Percentiles rank a stretch among this genome's conserved stretches.
Evolutionary conservation across 768 basidiomycete genomes (phyloP).

Genomic region (Lepiota brunneoincarnata): DNA sequence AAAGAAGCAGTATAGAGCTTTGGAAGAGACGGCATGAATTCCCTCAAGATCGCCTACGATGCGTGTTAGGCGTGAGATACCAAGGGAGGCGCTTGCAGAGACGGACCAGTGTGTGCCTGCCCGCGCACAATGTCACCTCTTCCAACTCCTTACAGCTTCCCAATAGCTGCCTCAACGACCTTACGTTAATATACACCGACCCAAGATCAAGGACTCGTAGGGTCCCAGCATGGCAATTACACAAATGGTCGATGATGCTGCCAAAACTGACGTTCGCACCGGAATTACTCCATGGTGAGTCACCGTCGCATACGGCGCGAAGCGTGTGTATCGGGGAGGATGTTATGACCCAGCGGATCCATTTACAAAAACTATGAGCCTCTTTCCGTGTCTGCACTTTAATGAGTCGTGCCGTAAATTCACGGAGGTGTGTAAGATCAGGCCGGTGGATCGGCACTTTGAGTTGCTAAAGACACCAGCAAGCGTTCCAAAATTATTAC

Average conservation of each 20-base stretch:
- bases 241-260: slow-evolving; percentile 38
- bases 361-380: slow-evolving; percentile 32
- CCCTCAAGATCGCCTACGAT: slow-evolving; percentile 23
- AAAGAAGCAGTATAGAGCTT: slow-evolving; percentile 31
- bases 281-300: background rate
- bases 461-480: slow-evolving; percentile 35
- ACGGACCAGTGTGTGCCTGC: slow-evolving; percentile 31
- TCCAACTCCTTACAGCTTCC: slow-evolving; percentile 31
- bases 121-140: slow-evolving; percentile 28
- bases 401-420: slow-evolving; percentile 24
- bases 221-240: slow-evolving; percentile 26
- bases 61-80: background rate
- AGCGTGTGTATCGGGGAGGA: slow-evolving; percentile 33
- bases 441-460: slow-evolving; percentile 25
- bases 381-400: slow-evolving; percentile 19
- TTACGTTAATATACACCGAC: slow-evolving; percentile 27
- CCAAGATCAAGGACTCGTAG: slow-evolving; percentile 32
- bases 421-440: slow-evolving; percentile 17
- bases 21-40: slow-evolving; percentile 17
- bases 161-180: slow-evolving; percentile 26
- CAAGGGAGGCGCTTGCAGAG: background rate
- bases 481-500: background rate
- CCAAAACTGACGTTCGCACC: slow-evolving; percentile 25
- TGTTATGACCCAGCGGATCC: slow-evolving; percentile 36
- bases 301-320: slow-evolving; percentile 19